Conservation (phyloP, 345 rosid genomes). For the Streptanthus diversifolius region DNA sequence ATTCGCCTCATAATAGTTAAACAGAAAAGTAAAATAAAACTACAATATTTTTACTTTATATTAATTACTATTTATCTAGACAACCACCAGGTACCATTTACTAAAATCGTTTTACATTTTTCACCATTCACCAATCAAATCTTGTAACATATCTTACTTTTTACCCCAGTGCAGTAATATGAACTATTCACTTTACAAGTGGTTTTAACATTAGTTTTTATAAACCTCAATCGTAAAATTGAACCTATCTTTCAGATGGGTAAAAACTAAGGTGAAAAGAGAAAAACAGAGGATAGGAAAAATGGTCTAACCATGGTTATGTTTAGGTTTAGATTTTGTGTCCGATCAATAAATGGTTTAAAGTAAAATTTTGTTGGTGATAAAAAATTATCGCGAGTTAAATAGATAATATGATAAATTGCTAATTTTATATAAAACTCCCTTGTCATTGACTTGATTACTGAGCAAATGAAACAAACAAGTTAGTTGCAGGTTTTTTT, state of each 20-base stretch:
- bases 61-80: too few relatives aligned
- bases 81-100: too few relatives aligned
- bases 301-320: constrained; percentile 16
- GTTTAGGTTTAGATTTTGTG: too few relatives aligned
- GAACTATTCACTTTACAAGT: background rate
- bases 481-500: constrained; percentile 26
- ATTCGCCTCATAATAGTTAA: too few relatives aligned
- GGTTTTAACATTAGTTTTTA: background rate
- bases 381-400: background rate
- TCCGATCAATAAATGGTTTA: background rate
- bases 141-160: background rate
- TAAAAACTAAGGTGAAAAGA: background rate
- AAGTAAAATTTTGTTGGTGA: background rate
- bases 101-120: too few relatives aligned
- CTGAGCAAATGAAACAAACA: constrained; percentile 24
- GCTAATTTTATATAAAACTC: background rate
- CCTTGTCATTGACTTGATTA: background rate
- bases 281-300: background rate
- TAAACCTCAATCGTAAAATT: background rate
- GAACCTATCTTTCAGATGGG: background rate
- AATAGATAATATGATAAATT: background rate
- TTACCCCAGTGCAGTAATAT: background rate
- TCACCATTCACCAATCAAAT: background rate
- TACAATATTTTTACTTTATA: too few relatives aligned
- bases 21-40: too few relatives aligned